Conservation (phyloP, 116 monocot genomes). For the Zostera marina region DNA sequence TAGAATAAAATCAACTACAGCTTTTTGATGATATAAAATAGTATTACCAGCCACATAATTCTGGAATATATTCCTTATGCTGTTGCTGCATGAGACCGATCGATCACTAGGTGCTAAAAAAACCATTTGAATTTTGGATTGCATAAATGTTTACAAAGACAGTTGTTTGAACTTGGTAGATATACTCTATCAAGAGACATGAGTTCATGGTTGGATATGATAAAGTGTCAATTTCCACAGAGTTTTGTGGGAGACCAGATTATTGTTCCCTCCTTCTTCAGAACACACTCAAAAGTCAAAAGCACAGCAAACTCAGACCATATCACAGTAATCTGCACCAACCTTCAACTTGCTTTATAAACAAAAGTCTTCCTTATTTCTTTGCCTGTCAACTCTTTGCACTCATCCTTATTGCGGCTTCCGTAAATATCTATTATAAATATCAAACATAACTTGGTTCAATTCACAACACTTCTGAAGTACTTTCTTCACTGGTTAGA, state of each 20-base stretch:
- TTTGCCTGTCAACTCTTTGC: slow-evolving; percentile 4
- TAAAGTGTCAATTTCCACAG: slow-evolving; percentile 6
- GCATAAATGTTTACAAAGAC: background rate
- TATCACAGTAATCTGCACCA: slow-evolving; percentile 35
- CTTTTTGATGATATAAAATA: slow-evolving; percentile 4
- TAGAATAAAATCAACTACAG: background rate
- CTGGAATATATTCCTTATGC: slow-evolving; percentile 10
- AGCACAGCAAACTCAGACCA: slow-evolving; percentile 35
- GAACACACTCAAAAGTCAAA: slow-evolving; percentile 13
- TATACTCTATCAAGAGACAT: background rate
- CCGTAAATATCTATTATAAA: slow-evolving; percentile 13
- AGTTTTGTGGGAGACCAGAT: slow-evolving; percentile 16
- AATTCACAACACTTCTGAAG: slow-evolving; percentile 2
- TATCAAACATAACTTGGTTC: slow-evolving; percentile 4
- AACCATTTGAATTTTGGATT: background rate
- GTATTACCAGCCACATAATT: background rate
- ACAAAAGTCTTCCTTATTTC: slow-evolving; percentile 1
- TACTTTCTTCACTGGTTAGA: background rate
- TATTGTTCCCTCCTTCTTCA: slow-evolving; percentile 12
- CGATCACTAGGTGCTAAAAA: background rate
- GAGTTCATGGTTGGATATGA: background rate
- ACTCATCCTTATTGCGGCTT: background rate
- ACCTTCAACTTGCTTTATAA: slow-evolving; percentile 9
- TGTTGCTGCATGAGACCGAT: background rate
- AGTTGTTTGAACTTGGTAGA: background rate